Evolutionary conservation across 1,139 yeast species (phyloP), one percentile per base, ranked within the genome.

Genomic region (Lipomyces yarrowii): DNA sequence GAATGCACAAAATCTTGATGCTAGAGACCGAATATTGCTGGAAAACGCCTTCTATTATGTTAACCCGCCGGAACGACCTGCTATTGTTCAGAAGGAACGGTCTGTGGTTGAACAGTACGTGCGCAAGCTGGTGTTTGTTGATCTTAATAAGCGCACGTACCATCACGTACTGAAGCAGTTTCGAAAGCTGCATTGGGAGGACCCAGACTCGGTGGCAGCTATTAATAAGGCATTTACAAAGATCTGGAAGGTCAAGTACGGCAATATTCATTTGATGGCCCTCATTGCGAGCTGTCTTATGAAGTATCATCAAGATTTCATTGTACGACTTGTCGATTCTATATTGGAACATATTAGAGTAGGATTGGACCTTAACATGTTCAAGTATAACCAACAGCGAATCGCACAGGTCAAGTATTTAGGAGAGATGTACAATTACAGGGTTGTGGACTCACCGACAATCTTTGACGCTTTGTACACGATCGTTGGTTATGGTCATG

Each of bases 351-450:
- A 82, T 42, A 82, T 90, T 18, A 80, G 83, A 10, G 75, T 86
- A 37, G 96, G 93, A 0, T 77, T 91, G 68, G 97, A 92, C 73
- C 72, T 81, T 7, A 86, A 87, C 71, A 87, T 86, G 70, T 88
- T 84, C 74, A 80, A 86, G 62, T 77, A 80, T 62, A 89, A 88
- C 72, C 84, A 92, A 74, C 78, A 79, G 37, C 79, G 96, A 69
- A 78, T 90, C 69, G 82, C 96, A 0, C 86, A 87, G 65, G 83
- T 86, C 10, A 83, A 80, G 71, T 87, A 86, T 71, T 72, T 93
- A 21, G 84, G 87, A 0, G 91, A 87, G 64, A 73, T 91, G 39
- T 83, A 78, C 73, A 84, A 86, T 69, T 70, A 75, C 42, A 79
- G 81, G 37, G 73, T 89, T n/a, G 73, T 91, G 4, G 79, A 80